Base-by-base conservation (phyloP, 2,329 filamentous ascomycete species). In the Mariannaea elegans region DNA sequence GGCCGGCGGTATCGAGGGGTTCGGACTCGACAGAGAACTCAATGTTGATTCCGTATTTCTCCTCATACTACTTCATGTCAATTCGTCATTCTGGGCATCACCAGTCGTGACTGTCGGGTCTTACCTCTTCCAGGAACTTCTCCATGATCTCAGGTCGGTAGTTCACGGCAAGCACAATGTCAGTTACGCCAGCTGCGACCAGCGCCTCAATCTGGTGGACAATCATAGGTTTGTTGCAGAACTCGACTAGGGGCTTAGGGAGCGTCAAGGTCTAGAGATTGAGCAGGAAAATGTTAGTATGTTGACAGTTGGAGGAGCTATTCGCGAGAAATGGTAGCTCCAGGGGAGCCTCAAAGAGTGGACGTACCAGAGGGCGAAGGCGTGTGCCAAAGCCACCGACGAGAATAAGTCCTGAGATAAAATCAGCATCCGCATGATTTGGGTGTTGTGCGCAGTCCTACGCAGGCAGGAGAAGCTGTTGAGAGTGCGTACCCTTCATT, bases 171-270 rank as follows among this genome's bases (percentile, higher is more conserved):
- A 99, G 88, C 56, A 99, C 94, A 73, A 99, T 97, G 82, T 98
- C 94, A 64, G 93, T 98, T 67, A 98, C 95, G 77, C 94, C 94
- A 59, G 93, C 94, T 61, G 89, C 90, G 70, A 95, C 94, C 69
- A 99, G 87, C 68, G 93, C 93, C 82, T 97, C 93, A 72, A 99
- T 92, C 82, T 99, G 94, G 81, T 98, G 94, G 74, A 96, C 86
- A 79, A 99, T 98, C 94, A 99, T 99, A 77, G 94, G 95, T 82
- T 95, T 94, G 87, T 99, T 99, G 76, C 88, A 93, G 75, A 99
- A 99, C 82, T 99, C 94, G 74, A 99, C 95, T 70, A 99, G 87
- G 67, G 95, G 94, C 81, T 98, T 99, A 64, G 94, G 94, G 69
- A 97, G 91, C 50, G 95, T 97, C 75, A 99, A 88, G 72, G 94